Conservation (phyloP, 495 filamentous ascomycete genomes). For the Opeltia flavorubescens region DNA sequence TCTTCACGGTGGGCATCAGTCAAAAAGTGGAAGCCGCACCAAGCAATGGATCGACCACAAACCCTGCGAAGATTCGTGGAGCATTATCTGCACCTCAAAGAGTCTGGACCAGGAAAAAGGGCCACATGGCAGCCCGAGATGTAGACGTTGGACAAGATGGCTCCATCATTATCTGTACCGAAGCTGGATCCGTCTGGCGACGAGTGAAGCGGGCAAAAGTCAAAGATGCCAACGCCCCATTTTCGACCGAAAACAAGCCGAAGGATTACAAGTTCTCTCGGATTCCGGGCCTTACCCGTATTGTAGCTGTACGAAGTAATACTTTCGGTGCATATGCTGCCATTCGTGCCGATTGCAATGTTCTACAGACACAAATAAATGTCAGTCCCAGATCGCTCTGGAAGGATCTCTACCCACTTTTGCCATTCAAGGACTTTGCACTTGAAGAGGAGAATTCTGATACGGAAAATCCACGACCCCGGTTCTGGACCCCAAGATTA, state of each 20-base stretch:
- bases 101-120: slow-evolving; percentile 70
- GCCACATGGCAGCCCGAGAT: slow-evolving; percentile 72
- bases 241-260: slow-evolving; percentile 35
- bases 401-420: slow-evolving; percentile 56
- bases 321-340: slow-evolving; percentile 80
- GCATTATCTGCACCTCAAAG: slow-evolving; percentile 60
- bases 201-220: slow-evolving; percentile 66
- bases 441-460: slow-evolving; percentile 17
- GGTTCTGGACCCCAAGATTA: slow-evolving; percentile 25
- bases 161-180: slow-evolving; percentile 85
- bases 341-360: slow-evolving; percentile 69
- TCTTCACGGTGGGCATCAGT: slow-evolving; percentile 67
- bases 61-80: slow-evolving; percentile 70
- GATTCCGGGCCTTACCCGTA: slow-evolving; percentile 72
- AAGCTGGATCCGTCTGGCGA: slow-evolving; percentile 83
- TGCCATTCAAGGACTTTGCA: slow-evolving; percentile 37
- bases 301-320: slow-evolving; percentile 71
- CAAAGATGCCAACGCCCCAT: slow-evolving; percentile 51
- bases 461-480: slow-evolving; percentile 23
- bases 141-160: slow-evolving; percentile 85
- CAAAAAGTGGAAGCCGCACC: slow-evolving; percentile 42
- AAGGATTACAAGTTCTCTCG: slow-evolving; percentile 90
- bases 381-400: slow-evolving; percentile 52
- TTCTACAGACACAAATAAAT: slow-evolving; percentile 59
- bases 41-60: slow-evolving; percentile 51